These are phyloP conservation scores for Flaveria floridana DNA, from an alignment of 140 eudicot species.

Conservation along the genomic window DNA sequence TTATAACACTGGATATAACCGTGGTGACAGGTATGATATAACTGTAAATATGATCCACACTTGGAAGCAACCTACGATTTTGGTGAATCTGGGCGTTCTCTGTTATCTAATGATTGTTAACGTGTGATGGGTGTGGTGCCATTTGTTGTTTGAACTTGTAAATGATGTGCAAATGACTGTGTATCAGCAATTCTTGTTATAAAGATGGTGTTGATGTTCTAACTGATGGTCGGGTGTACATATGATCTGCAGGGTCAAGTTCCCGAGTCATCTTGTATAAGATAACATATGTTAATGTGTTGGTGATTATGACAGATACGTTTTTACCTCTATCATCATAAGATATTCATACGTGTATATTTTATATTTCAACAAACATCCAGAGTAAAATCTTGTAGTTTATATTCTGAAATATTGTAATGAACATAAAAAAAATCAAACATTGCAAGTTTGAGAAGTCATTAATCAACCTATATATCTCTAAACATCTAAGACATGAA, in stretches of 20 bases:
- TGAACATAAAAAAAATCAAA: too few species aligned
- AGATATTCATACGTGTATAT: too few species aligned
- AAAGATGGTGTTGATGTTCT: conserved; percentile 21
- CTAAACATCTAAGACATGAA: too few species aligned
- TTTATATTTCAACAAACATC: too few species aligned
- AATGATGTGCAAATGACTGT: conserved; percentile 25
- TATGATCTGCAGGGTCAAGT: background rate
- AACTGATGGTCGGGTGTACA: background rate
- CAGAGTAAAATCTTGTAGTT: too few species aligned
- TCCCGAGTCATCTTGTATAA: background rate
- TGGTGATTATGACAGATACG: background rate
- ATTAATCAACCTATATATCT: too few species aligned
- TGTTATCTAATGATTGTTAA: background rate
- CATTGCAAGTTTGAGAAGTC: too few species aligned
- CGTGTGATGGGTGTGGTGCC: conserved; percentile 17
- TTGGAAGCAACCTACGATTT: conserved; percentile 17
- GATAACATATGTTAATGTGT: background rate
- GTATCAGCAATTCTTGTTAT: conserved; percentile 14
- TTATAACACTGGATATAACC: conserved; percentile 15
- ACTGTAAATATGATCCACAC: conserved; percentile 8
- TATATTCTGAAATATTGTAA: too few species aligned
- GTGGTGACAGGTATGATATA: conserved; percentile 22
- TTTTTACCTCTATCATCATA: too few species aligned
- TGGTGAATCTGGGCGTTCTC: conserved; percentile 16
- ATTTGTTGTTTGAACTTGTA: conserved; percentile 18